A percentile compares a stretch with the other conserved stretches of the same genome.
These are phyloP conservation scores for Sporisorium iseilematis-ciliati DNA, from an alignment of 1,284 basidiomycete species.

Conservation along the genomic window DNA sequence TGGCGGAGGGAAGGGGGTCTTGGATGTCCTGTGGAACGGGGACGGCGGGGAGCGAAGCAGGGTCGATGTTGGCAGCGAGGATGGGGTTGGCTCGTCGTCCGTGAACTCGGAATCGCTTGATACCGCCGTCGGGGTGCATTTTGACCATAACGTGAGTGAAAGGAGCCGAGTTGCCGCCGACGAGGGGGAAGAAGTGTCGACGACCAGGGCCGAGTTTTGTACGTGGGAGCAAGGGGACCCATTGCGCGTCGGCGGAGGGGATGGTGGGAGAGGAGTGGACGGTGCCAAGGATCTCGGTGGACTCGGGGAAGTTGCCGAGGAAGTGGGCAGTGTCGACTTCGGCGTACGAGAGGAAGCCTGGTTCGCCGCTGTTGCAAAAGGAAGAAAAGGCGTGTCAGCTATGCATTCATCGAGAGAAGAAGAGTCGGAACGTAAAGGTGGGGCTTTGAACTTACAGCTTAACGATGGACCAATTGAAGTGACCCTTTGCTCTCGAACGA, in stretches of 20 bases:
- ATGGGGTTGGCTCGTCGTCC: conserved; percentile 75
- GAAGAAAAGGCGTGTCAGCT: conserved; percentile 5
- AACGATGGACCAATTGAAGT: conserved; percentile 91
- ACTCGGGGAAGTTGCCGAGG: conserved; percentile 94
- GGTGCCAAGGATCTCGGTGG: conserved; percentile 80
- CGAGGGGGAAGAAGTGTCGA: conserved; percentile 87
- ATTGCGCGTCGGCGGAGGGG: conserved; percentile 70
- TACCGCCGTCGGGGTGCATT: conserved; percentile 93
- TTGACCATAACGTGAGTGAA: conserved; percentile 89
- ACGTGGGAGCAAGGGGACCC: conserved; percentile 81
- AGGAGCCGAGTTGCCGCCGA: conserved; percentile 73
- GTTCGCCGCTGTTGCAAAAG: conserved; percentile 37
- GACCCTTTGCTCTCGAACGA: conserved; percentile 81
- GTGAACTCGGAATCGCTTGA: conserved; percentile 88
- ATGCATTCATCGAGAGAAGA: background rate
- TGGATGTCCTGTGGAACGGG: conserved; percentile 57
- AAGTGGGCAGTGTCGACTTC: conserved; percentile 96
- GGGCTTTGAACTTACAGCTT: conserved; percentile 80
- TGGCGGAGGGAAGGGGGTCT: conserved; percentile 46
- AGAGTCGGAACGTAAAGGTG: background rate
- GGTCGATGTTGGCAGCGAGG: conserved; percentile 24
- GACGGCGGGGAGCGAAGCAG: conserved; percentile 29
- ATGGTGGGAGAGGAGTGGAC: conserved; percentile 67
- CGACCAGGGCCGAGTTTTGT: conserved; percentile 88
- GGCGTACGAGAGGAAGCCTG: conserved; percentile 79